These are phyloP conservation scores for Polymyxa betae DNA, from an alignment of 208 protist genomes.

Conservation along the genomic window DNA sequence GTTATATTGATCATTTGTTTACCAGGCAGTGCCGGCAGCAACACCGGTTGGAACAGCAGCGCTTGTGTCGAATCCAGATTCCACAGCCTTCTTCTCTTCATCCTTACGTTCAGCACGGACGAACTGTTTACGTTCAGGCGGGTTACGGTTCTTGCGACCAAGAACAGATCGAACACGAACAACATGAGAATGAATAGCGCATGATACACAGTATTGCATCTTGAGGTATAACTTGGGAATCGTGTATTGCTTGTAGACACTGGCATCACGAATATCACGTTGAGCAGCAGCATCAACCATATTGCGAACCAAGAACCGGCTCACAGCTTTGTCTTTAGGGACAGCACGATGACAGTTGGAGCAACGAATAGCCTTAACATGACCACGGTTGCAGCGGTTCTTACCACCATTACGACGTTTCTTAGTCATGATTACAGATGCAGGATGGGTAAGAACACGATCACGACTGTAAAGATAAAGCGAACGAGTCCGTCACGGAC, in stretches of 20 bases:
- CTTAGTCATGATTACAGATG: slow-evolving; percentile 60
- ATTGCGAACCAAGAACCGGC: slow-evolving; percentile 65
- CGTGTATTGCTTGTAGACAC: slow-evolving; percentile 63
- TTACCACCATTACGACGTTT: slow-evolving; percentile 66
- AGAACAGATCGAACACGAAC: slow-evolving; percentile 63
- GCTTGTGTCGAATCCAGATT: background rate
- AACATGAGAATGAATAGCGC: slow-evolving; percentile 65
- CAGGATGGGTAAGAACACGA: too few species aligned
- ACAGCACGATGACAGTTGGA: slow-evolving; percentile 61
- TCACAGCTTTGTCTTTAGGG: slow-evolving; percentile 68
- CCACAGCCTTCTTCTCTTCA: slow-evolving; percentile 38
- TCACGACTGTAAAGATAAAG: background rate
- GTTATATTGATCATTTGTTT: too few species aligned
- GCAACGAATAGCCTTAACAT: slow-evolving; percentile 61
- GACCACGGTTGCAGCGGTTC: slow-evolving; percentile 60
- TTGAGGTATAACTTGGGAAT: slow-evolving; percentile 70
- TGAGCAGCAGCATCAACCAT: slow-evolving; percentile 65
- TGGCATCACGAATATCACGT: slow-evolving; percentile 60
- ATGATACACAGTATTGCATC: slow-evolving; percentile 68
- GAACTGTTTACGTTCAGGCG: slow-evolving; percentile 55
- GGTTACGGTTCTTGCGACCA: slow-evolving; percentile 58
- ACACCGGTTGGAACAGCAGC: background rate
- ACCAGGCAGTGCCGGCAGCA: background rate
- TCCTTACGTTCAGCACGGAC: slow-evolving; percentile 13
- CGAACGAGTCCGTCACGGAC: background rate